phyloP scores from a whole-genome alignment of 768 basidiomycete species.

The Rickenella mellea region DNA sequence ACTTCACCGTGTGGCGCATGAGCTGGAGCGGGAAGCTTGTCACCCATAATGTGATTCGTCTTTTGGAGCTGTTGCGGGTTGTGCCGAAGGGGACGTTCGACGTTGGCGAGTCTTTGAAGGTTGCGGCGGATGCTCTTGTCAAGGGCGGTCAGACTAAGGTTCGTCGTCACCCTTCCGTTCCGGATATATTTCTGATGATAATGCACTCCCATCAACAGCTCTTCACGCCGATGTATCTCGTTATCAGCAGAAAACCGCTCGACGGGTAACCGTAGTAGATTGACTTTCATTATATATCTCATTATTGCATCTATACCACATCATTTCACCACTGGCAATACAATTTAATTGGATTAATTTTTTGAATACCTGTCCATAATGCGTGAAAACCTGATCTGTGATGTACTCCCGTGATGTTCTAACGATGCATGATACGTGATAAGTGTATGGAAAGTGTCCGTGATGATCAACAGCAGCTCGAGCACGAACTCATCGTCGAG shows the following conservation, averaged over 20 bases:
- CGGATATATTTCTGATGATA: neutral
- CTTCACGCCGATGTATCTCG: conserved; percentile 84
- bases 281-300: too few species aligned
- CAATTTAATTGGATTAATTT: too few species aligned
- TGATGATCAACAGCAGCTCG: too few species aligned
- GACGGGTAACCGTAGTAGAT: too few species aligned
- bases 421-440: too few species aligned
- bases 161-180: conserved; percentile 12
- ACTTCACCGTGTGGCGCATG: conserved; percentile 81
- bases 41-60: conserved; percentile 69
- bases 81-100: conserved; percentile 89
- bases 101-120: conserved; percentile 81
- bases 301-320: too few species aligned
- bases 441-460: too few species aligned
- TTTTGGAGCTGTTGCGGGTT: conserved; percentile 68
- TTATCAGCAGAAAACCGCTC: conserved; percentile 24
- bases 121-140: conserved; percentile 72
- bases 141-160: conserved; percentile 84
- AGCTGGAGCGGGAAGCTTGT: conserved; percentile 79
- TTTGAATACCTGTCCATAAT: too few species aligned
- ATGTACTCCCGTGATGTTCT: too few species aligned
- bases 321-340: too few species aligned
- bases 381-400: too few species aligned
- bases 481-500: neutral
- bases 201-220: conserved; percentile 34